phyloP scores from a whole-genome alignment of 352 stramenopile species.

The Ochromonadaceae sp. region DNA sequence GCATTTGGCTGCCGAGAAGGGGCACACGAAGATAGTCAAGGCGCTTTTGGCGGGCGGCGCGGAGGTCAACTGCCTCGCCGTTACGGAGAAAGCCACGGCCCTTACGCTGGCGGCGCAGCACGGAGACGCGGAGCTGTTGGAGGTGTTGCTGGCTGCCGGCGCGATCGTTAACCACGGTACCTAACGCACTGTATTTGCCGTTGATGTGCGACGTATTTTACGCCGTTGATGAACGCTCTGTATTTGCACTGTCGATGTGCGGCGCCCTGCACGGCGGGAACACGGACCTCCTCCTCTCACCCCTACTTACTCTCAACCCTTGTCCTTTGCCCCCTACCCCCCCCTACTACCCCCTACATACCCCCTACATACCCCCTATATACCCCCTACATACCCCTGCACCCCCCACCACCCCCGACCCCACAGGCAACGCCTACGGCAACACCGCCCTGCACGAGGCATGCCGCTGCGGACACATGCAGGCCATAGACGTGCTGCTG shows the following conservation, averaged over 20 bases:
- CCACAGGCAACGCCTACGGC: conserved; percentile 9
- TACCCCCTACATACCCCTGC: no score
- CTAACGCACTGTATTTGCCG: not conserved
- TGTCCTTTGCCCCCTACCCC: no score
- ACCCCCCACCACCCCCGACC: no score
- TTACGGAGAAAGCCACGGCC: not conserved
- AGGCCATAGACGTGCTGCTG: not conserved
- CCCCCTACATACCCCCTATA: no score
- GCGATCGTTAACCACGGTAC: not conserved
- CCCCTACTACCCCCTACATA: no score
- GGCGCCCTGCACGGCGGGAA: no score
- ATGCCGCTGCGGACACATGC: not conserved
- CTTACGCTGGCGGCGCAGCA: not conserved
- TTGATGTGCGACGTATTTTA: no score
- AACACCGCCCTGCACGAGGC: conserved; percentile 14
- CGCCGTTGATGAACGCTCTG: not conserved
- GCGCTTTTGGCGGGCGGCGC: not conserved
- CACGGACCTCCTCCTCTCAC: no score
- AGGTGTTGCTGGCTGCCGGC: not conserved
- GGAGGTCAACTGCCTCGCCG: not conserved
- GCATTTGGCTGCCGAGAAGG: conserved; percentile 7
- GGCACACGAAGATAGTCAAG: not conserved
- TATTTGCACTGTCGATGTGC: no score
- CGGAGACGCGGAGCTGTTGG: not conserved
- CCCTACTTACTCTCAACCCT: no score